These are phyloP conservation scores for Phytopythium cucurbitacearum DNA, from an alignment of 352 stramenopile genomes.

Conservation along the genomic window DNA sequence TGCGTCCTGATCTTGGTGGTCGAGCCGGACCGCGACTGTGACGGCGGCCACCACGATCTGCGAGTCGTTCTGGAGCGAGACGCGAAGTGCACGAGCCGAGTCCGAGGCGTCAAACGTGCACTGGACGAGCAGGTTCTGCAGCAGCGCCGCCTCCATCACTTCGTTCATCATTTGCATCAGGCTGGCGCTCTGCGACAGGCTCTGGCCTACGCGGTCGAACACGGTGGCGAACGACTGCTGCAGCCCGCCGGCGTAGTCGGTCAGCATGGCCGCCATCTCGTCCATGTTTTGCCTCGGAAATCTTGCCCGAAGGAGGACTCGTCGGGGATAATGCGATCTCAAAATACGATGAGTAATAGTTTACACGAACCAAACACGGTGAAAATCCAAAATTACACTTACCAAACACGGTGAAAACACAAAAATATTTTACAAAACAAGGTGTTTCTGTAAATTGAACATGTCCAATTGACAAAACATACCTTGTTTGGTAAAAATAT, in stretches of 20 bases:
- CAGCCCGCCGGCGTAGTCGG: constrained; percentile 48
- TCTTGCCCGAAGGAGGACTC: neutral
- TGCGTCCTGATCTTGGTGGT: constrained; percentile 6
- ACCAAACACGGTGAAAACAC: too few species aligned
- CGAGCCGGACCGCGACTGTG: constrained; percentile 15
- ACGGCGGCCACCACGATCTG: constrained; percentile 44
- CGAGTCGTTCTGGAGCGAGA: constrained; percentile 49
- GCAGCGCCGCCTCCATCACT: constrained; percentile 72
- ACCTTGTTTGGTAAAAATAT: too few species aligned
- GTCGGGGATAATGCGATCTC: too few species aligned
- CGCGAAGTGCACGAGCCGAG: constrained; percentile 12
- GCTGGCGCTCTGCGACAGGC: constrained; percentile 56
- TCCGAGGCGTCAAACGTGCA: constrained; percentile 15
- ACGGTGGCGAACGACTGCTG: constrained; percentile 72
- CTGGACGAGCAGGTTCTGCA: constrained; percentile 52
- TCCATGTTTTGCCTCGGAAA: constrained; percentile 33
- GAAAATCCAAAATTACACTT: too few species aligned
- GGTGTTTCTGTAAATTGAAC: too few species aligned
- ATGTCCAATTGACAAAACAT: too few species aligned
- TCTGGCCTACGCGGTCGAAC: constrained; percentile 64
- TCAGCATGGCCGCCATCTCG: constrained; percentile 62
- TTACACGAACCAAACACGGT: too few species aligned
- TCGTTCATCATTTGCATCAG: constrained; percentile 85
- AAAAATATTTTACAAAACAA: too few species aligned
- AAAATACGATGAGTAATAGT: too few species aligned